A percentile compares a stretch with the other conserved stretches of the same genome.
These are phyloP conservation scores for Aspergillus conjunctus DNA, from an alignment of 495 filamentous ascomycete species.

Conservation along the genomic window DNA sequence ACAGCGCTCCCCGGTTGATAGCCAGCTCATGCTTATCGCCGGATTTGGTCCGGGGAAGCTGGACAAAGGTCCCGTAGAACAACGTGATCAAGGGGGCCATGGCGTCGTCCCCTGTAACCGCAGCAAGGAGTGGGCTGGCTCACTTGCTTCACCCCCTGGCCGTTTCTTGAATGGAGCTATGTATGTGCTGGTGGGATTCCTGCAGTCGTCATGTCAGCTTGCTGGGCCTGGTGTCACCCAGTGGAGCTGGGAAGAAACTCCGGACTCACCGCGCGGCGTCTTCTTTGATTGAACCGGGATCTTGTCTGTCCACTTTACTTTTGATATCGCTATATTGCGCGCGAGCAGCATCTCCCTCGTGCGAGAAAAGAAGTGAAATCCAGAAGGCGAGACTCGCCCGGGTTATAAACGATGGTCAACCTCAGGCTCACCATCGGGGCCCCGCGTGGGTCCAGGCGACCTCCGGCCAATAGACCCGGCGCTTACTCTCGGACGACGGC, in stretches of 20 bases:
- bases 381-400: background rate
- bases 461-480: slow-evolving; percentile 7
- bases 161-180: background rate
- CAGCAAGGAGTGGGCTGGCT: background rate
- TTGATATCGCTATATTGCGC: background rate
- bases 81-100: slow-evolving; percentile 32
- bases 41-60: slow-evolving; percentile 34
- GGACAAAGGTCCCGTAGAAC: slow-evolving; percentile 52
- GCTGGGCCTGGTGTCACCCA: background rate
- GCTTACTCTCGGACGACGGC: slow-evolving; percentile 28
- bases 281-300: background rate
- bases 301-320: background rate
- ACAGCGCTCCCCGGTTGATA: slow-evolving; percentile 60
- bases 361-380: background rate
- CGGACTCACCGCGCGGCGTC: background rate
- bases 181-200: background rate
- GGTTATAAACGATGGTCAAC: background rate
- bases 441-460: slow-evolving; percentile 10
- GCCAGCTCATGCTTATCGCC: slow-evolving; percentile 30
- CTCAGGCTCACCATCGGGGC: background rate
- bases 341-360: background rate
- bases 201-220: background rate
- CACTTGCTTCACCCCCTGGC: background rate
- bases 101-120: background rate
- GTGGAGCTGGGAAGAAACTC: background rate